Conservation (phyloP, 768 basidiomycete genomes). For the Tephrocybe sp. region DNA sequence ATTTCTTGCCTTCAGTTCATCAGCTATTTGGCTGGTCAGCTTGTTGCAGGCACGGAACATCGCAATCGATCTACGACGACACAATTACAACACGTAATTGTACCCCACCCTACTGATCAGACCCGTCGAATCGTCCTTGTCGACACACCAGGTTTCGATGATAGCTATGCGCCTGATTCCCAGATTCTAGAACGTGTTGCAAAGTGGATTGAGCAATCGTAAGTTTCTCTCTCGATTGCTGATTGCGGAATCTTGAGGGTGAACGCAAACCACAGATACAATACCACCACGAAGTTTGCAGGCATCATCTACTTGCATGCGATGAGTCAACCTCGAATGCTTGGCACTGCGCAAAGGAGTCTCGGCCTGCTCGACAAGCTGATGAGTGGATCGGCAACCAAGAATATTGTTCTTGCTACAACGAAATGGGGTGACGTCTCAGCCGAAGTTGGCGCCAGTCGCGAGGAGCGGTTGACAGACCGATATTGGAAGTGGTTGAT, state of each 20-base stretch:
- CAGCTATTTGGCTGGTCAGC: constrained; percentile 4
- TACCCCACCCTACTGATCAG: constrained; percentile 7
- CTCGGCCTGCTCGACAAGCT: constrained; percentile 18
- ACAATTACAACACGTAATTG: constrained; percentile 11
- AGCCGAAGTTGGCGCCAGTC: constrained; percentile 2
- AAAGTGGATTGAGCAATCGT: constrained; percentile 15
- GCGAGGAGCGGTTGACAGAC: constrained; percentile 10
- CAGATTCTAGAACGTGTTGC: constrained; percentile 10
- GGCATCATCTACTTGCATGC: constrained; percentile 19
- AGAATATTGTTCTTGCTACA: constrained; percentile 16
- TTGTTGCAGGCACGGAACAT: constrained; percentile 7
- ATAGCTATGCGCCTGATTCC: constrained; percentile 11
- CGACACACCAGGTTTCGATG: constrained; percentile 15
- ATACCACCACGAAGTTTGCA: constrained; percentile 12
- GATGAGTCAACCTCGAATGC: constrained; percentile 20
- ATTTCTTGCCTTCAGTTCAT: too few relatives aligned
- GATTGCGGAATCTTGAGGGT: not conserved
- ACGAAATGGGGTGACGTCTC: constrained; percentile 14
- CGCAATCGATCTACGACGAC: constrained; percentile 12
- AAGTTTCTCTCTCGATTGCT: not conserved
- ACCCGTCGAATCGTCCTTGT: constrained; percentile 11
- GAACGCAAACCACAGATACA: constrained; percentile 2
- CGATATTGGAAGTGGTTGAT: constrained; percentile 12
- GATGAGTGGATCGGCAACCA: constrained; percentile 13
- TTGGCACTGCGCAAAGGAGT: constrained; percentile 18